phyloP scores from a whole-genome alignment of 2,329 filamentous ascomycete species.

The Ophiostoma australiae region DNA sequence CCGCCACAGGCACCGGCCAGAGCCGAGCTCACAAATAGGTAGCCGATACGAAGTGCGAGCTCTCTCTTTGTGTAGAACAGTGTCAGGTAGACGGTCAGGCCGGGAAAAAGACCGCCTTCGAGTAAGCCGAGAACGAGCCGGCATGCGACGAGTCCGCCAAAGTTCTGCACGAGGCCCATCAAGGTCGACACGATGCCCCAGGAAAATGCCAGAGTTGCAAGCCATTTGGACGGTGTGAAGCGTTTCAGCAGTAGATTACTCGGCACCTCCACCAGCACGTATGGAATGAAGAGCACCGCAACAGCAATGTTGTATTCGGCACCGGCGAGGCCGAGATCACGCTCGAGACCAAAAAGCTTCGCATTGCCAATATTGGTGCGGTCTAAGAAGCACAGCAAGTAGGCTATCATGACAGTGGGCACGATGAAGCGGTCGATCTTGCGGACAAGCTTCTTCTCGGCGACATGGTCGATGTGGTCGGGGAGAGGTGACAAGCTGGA shows the following conservation, averaged over 20 bases:
- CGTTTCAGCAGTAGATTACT: slow-evolving; percentile 61
- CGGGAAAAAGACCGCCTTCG: slow-evolving; percentile 36
- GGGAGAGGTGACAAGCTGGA: not conserved
- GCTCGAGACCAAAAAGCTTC: slow-evolving; percentile 57
- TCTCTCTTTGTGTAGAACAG: slow-evolving; percentile 36
- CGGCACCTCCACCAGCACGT: slow-evolving; percentile 57
- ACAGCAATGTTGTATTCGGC: slow-evolving; percentile 66
- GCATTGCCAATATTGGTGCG: slow-evolving; percentile 62
- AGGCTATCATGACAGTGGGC: slow-evolving; percentile 17
- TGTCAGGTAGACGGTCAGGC: slow-evolving; percentile 35
- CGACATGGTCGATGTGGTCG: slow-evolving; percentile 19
- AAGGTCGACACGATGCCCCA: slow-evolving; percentile 68
- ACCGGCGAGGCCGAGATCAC: slow-evolving; percentile 55
- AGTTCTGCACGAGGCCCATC: slow-evolving; percentile 63
- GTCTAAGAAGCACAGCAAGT: slow-evolving; percentile 20
- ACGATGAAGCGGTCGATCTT: slow-evolving; percentile 19
- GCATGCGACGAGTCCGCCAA: slow-evolving; percentile 37
- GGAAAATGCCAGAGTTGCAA: slow-evolving; percentile 57
- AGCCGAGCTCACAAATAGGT: slow-evolving; percentile 18
- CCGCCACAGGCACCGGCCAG: slow-evolving; percentile 32
- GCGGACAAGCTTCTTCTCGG: slow-evolving; percentile 19
- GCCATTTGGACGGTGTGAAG: slow-evolving; percentile 57
- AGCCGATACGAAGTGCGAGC: slow-evolving; percentile 25
- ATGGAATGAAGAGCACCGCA: slow-evolving; percentile 64
- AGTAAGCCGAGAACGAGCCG: slow-evolving; percentile 31